phyloP scores from a whole-genome alignment of 2,329 filamentous ascomycete genomes.

The Thielaviopsis punctulata region DNA sequence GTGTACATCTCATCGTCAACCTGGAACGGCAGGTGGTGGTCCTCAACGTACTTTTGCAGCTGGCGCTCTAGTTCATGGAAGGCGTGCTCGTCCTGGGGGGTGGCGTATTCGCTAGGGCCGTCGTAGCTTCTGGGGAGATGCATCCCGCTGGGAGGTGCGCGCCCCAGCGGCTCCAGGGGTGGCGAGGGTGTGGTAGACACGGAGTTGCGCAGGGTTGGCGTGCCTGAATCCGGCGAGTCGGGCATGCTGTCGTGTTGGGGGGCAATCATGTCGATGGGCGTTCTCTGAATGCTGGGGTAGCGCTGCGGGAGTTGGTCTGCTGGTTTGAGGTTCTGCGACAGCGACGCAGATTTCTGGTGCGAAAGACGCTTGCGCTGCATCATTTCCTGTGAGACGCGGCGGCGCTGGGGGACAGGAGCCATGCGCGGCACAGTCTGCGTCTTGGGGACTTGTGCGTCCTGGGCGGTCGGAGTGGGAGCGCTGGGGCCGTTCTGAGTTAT shows the following conservation, averaged over 20 bases:
- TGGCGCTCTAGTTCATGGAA: slow-evolving; percentile 4
- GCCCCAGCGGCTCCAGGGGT: background rate
- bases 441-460: background rate
- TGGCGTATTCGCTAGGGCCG: background rate
- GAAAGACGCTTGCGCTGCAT: background rate
- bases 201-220: slow-evolving; percentile 8
- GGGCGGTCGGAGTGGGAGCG: background rate
- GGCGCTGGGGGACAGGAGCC: background rate
- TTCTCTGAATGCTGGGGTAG: background rate
- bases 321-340: background rate
- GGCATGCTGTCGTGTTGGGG: background rate
- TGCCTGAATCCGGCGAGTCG: slow-evolving; percentile 4
- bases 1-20: background rate
- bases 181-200: slow-evolving; percentile 3
- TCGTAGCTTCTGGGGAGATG: background rate
- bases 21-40: slow-evolving; percentile 5
- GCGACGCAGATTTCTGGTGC: background rate
- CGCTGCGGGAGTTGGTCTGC: background rate
- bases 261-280: slow-evolving; percentile 1
- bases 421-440: background rate
- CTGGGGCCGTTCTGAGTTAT: background rate
- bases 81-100: background rate
- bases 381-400: background rate
- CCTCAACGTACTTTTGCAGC: background rate
- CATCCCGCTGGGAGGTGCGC: too few relatives aligned